phyloP scores from a whole-genome alignment of 164 flowering plant species.

The Dillenia suffruticosa region DNA sequence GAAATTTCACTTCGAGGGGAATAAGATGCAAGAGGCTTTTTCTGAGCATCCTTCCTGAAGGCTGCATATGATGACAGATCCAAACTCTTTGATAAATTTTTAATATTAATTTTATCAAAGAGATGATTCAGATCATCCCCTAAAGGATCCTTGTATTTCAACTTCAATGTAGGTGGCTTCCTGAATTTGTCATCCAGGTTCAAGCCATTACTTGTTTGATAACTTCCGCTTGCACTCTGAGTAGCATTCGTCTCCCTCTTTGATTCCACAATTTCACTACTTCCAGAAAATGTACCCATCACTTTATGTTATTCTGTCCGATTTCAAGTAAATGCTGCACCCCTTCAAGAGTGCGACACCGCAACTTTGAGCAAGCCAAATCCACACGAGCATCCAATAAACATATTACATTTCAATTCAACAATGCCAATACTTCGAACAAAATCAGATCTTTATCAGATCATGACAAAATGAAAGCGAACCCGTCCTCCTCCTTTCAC shows the following conservation, averaged over 20 bases:
- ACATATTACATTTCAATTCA: too few species aligned
- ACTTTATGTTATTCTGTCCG: too few species aligned
- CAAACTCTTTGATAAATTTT: conserved; percentile 28
- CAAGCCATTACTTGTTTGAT: conserved; percentile 10
- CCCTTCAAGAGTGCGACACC: too few species aligned
- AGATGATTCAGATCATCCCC: conserved; percentile 61
- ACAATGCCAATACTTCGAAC: too few species aligned
- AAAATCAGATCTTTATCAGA: too few species aligned
- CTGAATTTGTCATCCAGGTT: conserved; percentile 17
- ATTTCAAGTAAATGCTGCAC: too few species aligned
- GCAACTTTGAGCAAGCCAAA: too few species aligned
- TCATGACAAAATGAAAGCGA: too few species aligned
- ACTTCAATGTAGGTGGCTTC: conserved; percentile 23
- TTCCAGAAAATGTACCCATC: conserved; percentile 33
- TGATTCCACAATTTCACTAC: conserved; percentile 48
- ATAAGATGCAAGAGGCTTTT: conserved; percentile 43
- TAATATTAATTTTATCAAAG: conserved; percentile 42
- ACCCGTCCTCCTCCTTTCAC: too few species aligned
- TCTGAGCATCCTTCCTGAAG: conserved; percentile 27
- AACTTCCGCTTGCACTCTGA: conserved; percentile 9
- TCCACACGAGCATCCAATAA: too few species aligned
- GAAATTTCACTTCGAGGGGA: conserved; percentile 49
- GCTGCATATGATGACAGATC: conserved; percentile 19
- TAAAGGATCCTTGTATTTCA: conserved; percentile 22
- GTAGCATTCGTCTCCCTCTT: conserved; percentile 23